These are phyloP conservation scores for Dichotomopilus funicola DNA, from an alignment of 2,329 filamentous ascomycete species.

Conservation along the genomic window DNA sequence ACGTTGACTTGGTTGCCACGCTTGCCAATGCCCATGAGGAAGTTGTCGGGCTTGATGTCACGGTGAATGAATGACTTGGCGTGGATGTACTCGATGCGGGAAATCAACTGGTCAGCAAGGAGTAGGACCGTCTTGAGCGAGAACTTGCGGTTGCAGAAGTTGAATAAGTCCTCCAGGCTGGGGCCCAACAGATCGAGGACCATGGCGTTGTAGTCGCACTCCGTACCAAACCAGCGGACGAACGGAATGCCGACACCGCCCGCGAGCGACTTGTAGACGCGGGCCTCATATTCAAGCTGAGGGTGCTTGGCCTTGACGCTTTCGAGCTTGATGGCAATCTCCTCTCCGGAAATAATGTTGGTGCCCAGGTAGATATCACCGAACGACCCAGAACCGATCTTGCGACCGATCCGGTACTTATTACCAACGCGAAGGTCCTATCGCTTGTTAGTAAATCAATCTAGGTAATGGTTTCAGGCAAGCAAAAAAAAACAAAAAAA, in stretches of 20 bases:
- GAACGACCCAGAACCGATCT: constrained; percentile 96
- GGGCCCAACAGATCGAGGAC: constrained; percentile 94
- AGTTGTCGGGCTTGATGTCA: constrained; percentile 99
- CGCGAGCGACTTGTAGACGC: constrained; percentile 83
- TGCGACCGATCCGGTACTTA: constrained; percentile 98
- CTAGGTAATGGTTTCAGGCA: neutral
- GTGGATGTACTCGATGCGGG: constrained; percentile 98
- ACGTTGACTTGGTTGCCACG: constrained; percentile 99
- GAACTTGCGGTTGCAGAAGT: constrained; percentile 99
- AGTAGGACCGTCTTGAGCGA: constrained; percentile 96
- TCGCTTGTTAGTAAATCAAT: neutral
- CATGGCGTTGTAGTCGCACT: constrained; percentile 99
- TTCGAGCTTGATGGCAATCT: constrained; percentile 99
- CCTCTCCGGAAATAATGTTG: constrained; percentile 98
- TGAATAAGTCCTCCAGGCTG: constrained; percentile 96
- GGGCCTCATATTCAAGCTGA: constrained; percentile 96
- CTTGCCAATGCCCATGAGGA: constrained; percentile 98
- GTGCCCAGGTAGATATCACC: constrained; percentile 98
- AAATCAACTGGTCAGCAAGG: constrained; percentile 95
- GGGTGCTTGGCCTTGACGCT: constrained; percentile 99
- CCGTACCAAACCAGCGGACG: constrained; percentile 98
- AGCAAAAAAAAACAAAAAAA: neutral
- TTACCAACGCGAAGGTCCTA: constrained; percentile 98
- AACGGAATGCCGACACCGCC: constrained; percentile 97
- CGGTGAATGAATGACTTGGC: constrained; percentile 99